Percentiles rank a stretch among this genome's conserved stretches.
phyloP scores from a whole-genome alignment of 1,284 basidiomycete genomes.

The Exobasidium cylindrosporum region DNA sequence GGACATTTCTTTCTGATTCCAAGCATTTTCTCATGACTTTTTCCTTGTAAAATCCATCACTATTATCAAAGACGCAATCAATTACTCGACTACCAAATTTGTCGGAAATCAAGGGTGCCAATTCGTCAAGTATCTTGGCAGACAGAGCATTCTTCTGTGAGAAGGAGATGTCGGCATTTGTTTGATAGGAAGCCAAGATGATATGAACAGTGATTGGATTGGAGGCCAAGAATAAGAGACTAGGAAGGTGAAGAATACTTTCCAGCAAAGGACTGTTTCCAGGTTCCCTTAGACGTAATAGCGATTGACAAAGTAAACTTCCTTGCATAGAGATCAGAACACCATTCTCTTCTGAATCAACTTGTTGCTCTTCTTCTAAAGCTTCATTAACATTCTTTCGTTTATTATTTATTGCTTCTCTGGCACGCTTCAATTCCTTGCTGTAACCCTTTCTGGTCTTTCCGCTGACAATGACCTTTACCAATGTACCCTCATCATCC shows the following conservation, averaged over 20 bases:
- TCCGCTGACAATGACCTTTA: neutral
- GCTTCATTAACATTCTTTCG: neutral
- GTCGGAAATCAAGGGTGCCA: slow-evolving; percentile 33
- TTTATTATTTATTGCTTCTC: neutral
- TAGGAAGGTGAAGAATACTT: slow-evolving; percentile 25
- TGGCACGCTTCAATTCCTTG: neutral
- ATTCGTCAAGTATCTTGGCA: slow-evolving; percentile 18
- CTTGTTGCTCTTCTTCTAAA: neutral
- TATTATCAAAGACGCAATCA: slow-evolving; percentile 37
- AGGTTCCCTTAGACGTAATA: slow-evolving; percentile 30
- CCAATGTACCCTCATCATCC: neutral
- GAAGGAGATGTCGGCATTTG: slow-evolving; percentile 9
- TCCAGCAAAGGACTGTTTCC: slow-evolving; percentile 22
- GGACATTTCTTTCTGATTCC: slow-evolving; percentile 27
- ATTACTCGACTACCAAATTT: slow-evolving; percentile 50
- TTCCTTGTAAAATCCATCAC: slow-evolving; percentile 40
- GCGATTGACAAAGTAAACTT: slow-evolving; percentile 43
- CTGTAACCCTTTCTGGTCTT: slow-evolving; percentile 6
- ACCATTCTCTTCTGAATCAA: neutral
- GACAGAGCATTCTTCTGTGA: slow-evolving; percentile 25
- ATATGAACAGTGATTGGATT: slow-evolving; percentile 26
- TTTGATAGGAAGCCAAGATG: slow-evolving; percentile 25
- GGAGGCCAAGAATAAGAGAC: slow-evolving; percentile 25
- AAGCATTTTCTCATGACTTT: slow-evolving; percentile 31
- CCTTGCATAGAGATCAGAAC: slow-evolving; percentile 30